Evolutionary conservation across 345 rosid genomes (phyloP).

Genomic region (Citropsis articulata): DNA sequence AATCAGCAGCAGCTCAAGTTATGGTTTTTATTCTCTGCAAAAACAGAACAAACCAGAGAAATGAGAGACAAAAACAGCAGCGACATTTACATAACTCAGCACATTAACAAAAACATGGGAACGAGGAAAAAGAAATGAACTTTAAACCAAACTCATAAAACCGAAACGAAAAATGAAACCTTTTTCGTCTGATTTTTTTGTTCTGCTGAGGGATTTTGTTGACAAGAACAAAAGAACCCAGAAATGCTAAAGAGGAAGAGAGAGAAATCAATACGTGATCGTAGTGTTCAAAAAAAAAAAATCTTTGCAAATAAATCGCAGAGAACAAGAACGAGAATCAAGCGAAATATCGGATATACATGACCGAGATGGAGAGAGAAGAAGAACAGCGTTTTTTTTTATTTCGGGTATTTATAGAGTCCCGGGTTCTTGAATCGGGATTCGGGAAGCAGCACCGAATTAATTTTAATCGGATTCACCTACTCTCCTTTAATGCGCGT

Average conservation of each 20-base stretch:
- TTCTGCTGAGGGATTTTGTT: neutral
- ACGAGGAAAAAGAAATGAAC: neutral
- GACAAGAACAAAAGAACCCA: neutral
- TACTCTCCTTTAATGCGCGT: neutral
- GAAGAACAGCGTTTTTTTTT: neutral
- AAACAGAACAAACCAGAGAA: neutral
- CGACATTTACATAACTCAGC: neutral
- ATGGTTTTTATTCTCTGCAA: neutral
- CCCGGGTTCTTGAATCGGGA: slow-evolving; percentile 37
- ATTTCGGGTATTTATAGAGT: slow-evolving; percentile 30
- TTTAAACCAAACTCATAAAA: neutral
- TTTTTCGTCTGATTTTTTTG: neutral
- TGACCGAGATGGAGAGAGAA: neutral
- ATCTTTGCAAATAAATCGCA: slow-evolving; percentile 20
- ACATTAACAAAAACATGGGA: neutral
- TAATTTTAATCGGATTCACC: neutral
- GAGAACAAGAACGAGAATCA: slow-evolving; percentile 33
- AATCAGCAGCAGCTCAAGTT: neutral
- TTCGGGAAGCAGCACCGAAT: slow-evolving; percentile 19
- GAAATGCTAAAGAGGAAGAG: neutral
- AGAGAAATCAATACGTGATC: neutral
- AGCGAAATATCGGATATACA: slow-evolving; percentile 18
- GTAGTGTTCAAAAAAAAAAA: neutral
- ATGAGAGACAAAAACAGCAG: neutral
- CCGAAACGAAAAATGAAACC: neutral